Evolutionary conservation across 129 eudicot genomes (phyloP).

Genomic region (Helianthus tuberosus): DNA sequence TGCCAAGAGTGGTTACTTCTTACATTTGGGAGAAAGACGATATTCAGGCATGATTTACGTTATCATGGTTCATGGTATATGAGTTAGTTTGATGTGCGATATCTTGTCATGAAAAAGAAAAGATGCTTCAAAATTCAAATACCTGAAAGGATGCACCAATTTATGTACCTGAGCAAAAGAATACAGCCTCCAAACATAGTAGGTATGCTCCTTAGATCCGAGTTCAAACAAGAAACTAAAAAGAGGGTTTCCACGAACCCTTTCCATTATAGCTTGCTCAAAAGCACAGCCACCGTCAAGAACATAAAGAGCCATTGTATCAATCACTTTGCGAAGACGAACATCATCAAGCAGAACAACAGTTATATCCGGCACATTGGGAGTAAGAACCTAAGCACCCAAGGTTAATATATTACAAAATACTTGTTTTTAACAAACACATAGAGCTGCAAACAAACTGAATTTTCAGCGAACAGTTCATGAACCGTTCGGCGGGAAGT

Average conservation of each 20-base stretch:
- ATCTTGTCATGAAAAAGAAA: background rate
- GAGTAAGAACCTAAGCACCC: conserved; percentile 82
- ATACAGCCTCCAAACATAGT: conserved; percentile 97
- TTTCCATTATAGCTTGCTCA: conserved; percentile 98
- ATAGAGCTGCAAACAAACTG: too few species aligned
- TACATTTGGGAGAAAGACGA: background rate
- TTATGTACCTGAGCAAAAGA: conserved; percentile 89
- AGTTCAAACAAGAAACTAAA: conserved; percentile 91
- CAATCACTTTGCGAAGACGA: conserved; percentile 87
- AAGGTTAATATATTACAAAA: conserved; percentile 25
- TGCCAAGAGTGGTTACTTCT: background rate
- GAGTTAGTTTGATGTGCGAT: background rate
- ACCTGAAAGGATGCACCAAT: conserved; percentile 1
- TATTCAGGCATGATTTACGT: background rate
- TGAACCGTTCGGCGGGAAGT: too few species aligned
- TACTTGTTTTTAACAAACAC: conserved; percentile 5
- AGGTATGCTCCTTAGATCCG: conserved; percentile 92
- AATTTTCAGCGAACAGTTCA: too few species aligned
- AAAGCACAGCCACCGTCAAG: conserved; percentile 99
- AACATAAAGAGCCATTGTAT: conserved; percentile 95
- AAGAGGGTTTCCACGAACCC: conserved; percentile 95
- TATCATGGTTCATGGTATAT: background rate
- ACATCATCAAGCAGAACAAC: conserved; percentile 76
- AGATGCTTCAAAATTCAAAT: too few species aligned
- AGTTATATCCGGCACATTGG: conserved; percentile 92